phyloP scores from a whole-genome alignment of 2,329 filamentous ascomycete species.

The Nannizziopsis barbatae region DNA sequence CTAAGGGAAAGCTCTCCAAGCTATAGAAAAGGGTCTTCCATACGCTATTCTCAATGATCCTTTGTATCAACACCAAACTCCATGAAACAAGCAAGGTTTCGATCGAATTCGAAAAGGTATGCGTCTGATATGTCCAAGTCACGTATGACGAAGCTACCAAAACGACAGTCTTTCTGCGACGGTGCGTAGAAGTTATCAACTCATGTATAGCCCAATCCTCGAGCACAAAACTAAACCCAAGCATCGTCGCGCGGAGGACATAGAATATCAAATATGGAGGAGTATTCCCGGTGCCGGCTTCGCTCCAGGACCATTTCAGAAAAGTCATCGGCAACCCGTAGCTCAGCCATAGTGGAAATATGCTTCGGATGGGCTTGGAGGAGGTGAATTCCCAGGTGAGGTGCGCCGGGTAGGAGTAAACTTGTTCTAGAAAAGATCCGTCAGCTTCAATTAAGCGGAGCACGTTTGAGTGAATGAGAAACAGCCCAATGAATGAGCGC shows the following conservation, averaged over 20 bases:
- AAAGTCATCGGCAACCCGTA: constrained; percentile 92
- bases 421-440: constrained; percentile 57
- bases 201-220: constrained; percentile 98
- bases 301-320: constrained; percentile 83
- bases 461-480: neutral
- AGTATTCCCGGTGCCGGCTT: constrained; percentile 61
- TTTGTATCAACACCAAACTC: constrained; percentile 82
- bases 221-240: constrained; percentile 85
- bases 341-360: constrained; percentile 90
- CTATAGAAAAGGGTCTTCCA: constrained; percentile 19
- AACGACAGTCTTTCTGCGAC: constrained; percentile 62
- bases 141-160: constrained; percentile 93
- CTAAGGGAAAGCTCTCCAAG: neutral
- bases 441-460: constrained; percentile 5
- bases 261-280: constrained; percentile 84
- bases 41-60: constrained; percentile 71
- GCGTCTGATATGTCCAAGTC: constrained; percentile 96
- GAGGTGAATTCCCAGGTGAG: constrained; percentile 94
- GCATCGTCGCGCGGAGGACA: constrained; percentile 80
- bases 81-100: constrained; percentile 88
- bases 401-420: constrained; percentile 82
- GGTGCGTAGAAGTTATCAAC: constrained; percentile 62
- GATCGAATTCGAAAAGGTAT: constrained; percentile 95
- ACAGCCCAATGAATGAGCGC: neutral
- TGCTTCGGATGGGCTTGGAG: constrained; percentile 77